A percentile compares a stretch with the other conserved stretches of the same genome.
phyloP scores from a whole-genome alignment of 1,284 basidiomycete species.

The Pisolithus thermaeus region DNA sequence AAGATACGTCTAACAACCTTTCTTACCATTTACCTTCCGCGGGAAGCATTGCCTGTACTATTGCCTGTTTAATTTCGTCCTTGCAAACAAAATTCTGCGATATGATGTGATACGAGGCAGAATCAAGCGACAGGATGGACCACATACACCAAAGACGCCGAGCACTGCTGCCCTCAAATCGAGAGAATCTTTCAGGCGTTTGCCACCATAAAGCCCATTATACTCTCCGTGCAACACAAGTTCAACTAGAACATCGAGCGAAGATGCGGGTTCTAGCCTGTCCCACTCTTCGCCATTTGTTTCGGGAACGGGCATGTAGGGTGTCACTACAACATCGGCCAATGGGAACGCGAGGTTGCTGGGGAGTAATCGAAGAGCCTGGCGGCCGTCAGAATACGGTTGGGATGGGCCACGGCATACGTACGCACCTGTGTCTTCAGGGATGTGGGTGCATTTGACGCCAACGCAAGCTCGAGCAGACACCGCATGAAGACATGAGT shows the following conservation, averaged over 20 bases:
- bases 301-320: conserved; percentile 78
- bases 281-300: conserved; percentile 88
- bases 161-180: conserved; percentile 62
- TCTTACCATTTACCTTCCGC: conserved; percentile 33
- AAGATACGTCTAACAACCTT: conserved; percentile 3
- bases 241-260: conserved; percentile 70
- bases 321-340: conserved; percentile 59
- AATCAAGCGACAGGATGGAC: neutral
- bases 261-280: conserved; percentile 67
- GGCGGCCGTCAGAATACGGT: conserved; percentile 13
- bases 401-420: conserved; percentile 6
- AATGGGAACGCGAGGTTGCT: conserved; percentile 55
- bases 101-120: neutral
- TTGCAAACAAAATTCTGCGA: conserved; percentile 66
- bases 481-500: conserved; percentile 71
- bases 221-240: conserved; percentile 75
- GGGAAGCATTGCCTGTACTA: conserved; percentile 64
- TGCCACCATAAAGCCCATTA: conserved; percentile 54
- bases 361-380: conserved; percentile 67
- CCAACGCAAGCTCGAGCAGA: conserved; percentile 82
- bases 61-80: conserved; percentile 60
- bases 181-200: conserved; percentile 52
- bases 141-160: conserved; percentile 63
- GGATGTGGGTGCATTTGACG: conserved; percentile 84
- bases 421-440: conserved; percentile 75